Evolutionary conservation across 352 stramenopile genomes (phyloP).

Genomic region (Plasmopara halstedii): DNA sequence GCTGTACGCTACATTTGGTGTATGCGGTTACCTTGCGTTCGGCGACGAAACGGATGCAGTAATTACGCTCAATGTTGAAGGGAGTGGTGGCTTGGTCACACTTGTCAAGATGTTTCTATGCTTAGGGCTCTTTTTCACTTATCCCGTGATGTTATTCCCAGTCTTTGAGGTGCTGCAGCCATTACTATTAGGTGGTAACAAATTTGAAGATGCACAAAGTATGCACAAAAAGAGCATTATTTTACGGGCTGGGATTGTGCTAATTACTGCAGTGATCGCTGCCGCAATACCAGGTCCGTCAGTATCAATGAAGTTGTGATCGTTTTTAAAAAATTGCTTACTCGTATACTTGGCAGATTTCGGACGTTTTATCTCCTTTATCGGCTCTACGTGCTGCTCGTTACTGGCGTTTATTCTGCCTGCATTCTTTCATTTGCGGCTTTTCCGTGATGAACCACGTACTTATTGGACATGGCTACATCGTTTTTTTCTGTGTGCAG

Average conservation of each 20-base stretch:
- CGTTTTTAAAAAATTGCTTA: neutral
- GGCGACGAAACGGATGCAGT: conserved; percentile 72
- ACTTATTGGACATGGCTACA: conserved; percentile 15
- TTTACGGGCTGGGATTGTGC: conserved; percentile 54
- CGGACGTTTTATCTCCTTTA: conserved; percentile 87
- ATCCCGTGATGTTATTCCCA: conserved; percentile 91
- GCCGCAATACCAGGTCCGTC: conserved; percentile 58
- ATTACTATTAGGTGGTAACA: conserved; percentile 22
- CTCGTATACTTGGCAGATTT: conserved; percentile 52
- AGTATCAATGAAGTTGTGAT: neutral
- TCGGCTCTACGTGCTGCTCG: conserved; percentile 86
- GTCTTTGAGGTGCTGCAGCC: conserved; percentile 75
- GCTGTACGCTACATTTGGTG: conserved; percentile 84
- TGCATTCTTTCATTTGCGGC: conserved; percentile 72
- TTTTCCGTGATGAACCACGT: conserved; percentile 38
- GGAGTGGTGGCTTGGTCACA: conserved; percentile 40
- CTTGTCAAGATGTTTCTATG: conserved; percentile 86
- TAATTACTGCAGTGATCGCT: conserved; percentile 72
- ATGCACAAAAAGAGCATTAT: conserved; percentile 27
- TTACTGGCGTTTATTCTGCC: conserved; percentile 87
- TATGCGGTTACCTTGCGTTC: conserved; percentile 84
- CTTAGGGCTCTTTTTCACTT: conserved; percentile 87
- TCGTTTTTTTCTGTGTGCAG: conserved; percentile 26
- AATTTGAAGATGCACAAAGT: conserved; percentile 3
- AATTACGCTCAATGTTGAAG: conserved; percentile 86